These are phyloP conservation scores for Leccinellum rugosiceps DNA, from an alignment of 768 basidiomycete genomes.

Conservation along the genomic window DNA sequence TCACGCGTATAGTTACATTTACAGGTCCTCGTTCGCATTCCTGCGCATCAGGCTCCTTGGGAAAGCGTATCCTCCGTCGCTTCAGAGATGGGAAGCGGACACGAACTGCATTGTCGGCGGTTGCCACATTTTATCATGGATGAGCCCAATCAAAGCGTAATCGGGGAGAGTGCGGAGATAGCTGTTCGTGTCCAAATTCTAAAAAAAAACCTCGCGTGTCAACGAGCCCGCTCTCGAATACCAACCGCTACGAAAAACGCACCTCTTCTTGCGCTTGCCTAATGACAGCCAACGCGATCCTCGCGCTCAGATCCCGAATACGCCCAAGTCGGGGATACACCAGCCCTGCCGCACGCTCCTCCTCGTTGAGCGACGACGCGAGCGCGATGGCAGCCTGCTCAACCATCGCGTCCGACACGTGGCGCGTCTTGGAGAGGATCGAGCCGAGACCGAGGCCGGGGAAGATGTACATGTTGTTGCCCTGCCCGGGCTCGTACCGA, in stretches of 20 bases:
- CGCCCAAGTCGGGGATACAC: slow-evolving; percentile 69
- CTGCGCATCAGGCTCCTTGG: too few relatives aligned
- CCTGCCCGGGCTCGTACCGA: slow-evolving; percentile 63
- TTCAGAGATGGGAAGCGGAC: slow-evolving; percentile 16
- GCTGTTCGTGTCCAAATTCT: slow-evolving; percentile 41
- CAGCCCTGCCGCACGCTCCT: slow-evolving; percentile 52
- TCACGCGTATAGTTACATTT: neutral
- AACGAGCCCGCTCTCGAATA: neutral
- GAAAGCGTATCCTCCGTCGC: slow-evolving; percentile 1
- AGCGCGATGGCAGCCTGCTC: slow-evolving; percentile 64
- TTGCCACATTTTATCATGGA: slow-evolving; percentile 57
- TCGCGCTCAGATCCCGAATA: slow-evolving; percentile 62
- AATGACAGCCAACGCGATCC: slow-evolving; percentile 61
- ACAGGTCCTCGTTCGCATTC: neutral
- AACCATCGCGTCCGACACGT: slow-evolving; percentile 67
- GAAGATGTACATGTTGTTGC: slow-evolving; percentile 79
- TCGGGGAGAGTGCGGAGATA: slow-evolving; percentile 49
- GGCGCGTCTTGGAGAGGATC: slow-evolving; percentile 53
- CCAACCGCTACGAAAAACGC: slow-evolving; percentile 13
- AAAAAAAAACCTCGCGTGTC: neutral
- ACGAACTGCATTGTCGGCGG: slow-evolving; percentile 26
- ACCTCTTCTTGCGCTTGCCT: slow-evolving; percentile 64
- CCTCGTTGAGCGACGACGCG: slow-evolving; percentile 50
- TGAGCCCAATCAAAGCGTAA: slow-evolving; percentile 44
- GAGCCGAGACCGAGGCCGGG: slow-evolving; percentile 60